Evolutionary conservation across 441 rosid genomes (phyloP).

Genomic region (Hura crepitans): DNA sequence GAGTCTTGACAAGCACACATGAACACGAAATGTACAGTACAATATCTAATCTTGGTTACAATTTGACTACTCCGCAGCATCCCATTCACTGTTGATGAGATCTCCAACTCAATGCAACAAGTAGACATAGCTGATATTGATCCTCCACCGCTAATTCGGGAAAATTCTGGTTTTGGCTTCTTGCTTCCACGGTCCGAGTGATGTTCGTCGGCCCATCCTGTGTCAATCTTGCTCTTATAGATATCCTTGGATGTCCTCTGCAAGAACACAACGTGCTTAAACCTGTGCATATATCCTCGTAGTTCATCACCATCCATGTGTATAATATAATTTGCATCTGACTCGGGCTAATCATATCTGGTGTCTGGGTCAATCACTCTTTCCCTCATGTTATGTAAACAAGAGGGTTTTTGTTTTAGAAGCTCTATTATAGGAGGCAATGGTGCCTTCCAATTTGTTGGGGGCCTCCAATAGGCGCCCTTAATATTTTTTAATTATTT

Average conservation of each 20-base stretch:
- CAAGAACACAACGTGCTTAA: constrained; percentile 13
- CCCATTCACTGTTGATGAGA: constrained; percentile 90
- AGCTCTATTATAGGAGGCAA: constrained; percentile 27
- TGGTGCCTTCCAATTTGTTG: constrained; percentile 25
- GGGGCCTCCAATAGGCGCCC: constrained; percentile 29
- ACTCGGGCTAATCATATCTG: constrained; percentile 28
- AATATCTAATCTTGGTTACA: constrained; percentile 10
- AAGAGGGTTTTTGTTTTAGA: constrained; percentile 36
- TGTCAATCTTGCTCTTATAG: constrained; percentile 10
- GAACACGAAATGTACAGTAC: background rate
- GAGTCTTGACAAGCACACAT: background rate
- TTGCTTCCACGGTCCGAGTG: constrained; percentile 71
- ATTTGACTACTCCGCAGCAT: constrained; percentile 52
- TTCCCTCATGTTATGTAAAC: constrained; percentile 43
- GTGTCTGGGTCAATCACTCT: constrained; percentile 32
- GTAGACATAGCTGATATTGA: constrained; percentile 81
- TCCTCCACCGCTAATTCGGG: constrained; percentile 74
- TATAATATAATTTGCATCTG: constrained; percentile 24
- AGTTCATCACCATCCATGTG: constrained; percentile 31
- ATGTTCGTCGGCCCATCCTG: constrained; percentile 23
- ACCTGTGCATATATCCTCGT: constrained; percentile 45
- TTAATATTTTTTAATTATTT: constrained; percentile 11
- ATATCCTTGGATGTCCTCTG: constrained; percentile 6
- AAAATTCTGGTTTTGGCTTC: constrained; percentile 83
- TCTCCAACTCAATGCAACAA: constrained; percentile 87